Percentiles rank a stretch among this genome's conserved stretches.
Evolutionary conservation across 2,329 filamentous ascomycete species (phyloP).

Genomic region (Stemphylium vesicarium): DNA sequence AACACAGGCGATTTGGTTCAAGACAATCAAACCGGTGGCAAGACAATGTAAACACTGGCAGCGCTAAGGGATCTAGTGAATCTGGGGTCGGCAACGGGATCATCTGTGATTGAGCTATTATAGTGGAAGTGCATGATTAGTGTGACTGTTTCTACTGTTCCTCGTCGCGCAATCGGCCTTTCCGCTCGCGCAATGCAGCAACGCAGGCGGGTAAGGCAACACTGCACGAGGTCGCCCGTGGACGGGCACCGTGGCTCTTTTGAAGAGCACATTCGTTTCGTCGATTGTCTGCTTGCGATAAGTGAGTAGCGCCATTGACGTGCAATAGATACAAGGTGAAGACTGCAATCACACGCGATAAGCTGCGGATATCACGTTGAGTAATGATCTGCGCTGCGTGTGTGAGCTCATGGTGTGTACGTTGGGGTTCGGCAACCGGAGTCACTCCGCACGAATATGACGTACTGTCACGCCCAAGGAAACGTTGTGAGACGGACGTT

Average conservation of each 20-base stretch:
- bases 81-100: too few species aligned
- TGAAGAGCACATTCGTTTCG: not conserved
- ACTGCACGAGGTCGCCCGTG: not conserved
- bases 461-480: constrained; percentile 12
- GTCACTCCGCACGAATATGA: constrained; percentile 8
- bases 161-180: constrained; percentile 18
- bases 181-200: constrained; percentile 17
- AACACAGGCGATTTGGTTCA: not conserved
- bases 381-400: constrained; percentile 6
- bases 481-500: not conserved
- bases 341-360: not conserved
- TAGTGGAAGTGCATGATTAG: constrained; percentile 1
- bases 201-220: not conserved
- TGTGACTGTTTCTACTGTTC: not conserved
- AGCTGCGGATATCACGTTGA: not conserved
- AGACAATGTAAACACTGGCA: not conserved
- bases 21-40: constrained; percentile 1
- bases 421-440: not conserved
- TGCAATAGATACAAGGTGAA: not conserved
- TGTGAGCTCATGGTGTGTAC: not conserved
- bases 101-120: not conserved
- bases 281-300: not conserved
- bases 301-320: not conserved
- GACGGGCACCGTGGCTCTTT: too few species aligned
- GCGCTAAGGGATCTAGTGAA: not conserved